Evolutionary conservation across 441 rosid species (phyloP).

Genomic region (Populus hybrid): DNA sequence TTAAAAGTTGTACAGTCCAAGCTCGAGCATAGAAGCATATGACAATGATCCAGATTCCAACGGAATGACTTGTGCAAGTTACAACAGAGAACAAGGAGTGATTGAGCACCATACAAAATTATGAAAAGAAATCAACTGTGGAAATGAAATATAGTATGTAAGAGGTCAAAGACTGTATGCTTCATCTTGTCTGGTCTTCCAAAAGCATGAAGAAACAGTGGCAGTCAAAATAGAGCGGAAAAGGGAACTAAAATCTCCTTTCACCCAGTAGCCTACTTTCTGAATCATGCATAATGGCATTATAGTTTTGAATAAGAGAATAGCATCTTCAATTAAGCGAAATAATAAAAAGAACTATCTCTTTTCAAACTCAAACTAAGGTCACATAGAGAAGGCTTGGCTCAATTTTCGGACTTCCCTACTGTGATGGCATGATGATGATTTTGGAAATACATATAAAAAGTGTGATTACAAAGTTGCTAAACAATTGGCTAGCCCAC

Average conservation of each 20-base stretch:
- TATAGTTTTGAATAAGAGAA: neutral
- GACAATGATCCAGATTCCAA: neutral
- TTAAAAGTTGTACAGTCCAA: neutral
- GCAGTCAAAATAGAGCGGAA: neutral
- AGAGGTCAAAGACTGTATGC: neutral
- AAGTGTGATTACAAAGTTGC: neutral
- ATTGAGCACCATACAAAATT: too few species aligned
- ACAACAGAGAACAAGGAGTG: too few species aligned
- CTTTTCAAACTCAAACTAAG: neutral
- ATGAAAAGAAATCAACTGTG: neutral
- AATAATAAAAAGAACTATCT: neutral
- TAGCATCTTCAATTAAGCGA: neutral
- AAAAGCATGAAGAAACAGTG: neutral
- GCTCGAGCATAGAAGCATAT: neutral
- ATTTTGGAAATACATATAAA: neutral
- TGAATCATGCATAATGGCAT: neutral
- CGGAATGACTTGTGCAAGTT: neutral
- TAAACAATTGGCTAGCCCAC: neutral
- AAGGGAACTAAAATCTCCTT: neutral
- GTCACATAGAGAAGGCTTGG: neutral
- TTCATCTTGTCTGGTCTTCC: neutral
- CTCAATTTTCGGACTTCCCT: neutral
- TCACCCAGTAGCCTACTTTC: neutral
- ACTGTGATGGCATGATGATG: neutral
- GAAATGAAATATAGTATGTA: neutral